Base-by-base conservation (phyloP, 768 basidiomycete species). In the Baorangia bicolor region DNA sequence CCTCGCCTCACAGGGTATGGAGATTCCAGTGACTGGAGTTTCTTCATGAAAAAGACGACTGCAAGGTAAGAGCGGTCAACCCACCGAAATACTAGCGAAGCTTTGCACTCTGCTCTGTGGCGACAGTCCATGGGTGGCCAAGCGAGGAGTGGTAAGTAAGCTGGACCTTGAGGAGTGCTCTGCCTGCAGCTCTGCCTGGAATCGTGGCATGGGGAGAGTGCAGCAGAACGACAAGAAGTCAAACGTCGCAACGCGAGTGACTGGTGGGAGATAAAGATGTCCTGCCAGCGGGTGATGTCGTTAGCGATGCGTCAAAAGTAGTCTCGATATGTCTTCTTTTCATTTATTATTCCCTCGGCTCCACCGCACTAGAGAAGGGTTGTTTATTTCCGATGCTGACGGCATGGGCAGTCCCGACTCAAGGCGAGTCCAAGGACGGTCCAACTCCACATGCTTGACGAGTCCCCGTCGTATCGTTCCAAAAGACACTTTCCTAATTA, bases 1-100 rank as follows among this genome's bases (percentile, higher is more conserved):
- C 70, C 74, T 50, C 70, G 70, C 41, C 72, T 75, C 31, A 68
- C 61, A 43, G 81, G 77, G 60, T 83, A 83, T 55, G 72, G 70
- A 28, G 68, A 64, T 25, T 62, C 66, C n/a, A 53, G 40, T 28
- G 70, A 63, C 70, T 72, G 49, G 12, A 13, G 30, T 28, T 34
- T 35, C 16, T 42, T 51, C 23, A 51, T 38, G 16, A 37, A 37
- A 39, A 48, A 11, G 18, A 31, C 23, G n/a, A 23, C 5, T 12
- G 33, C 13, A 34, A 16, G 31, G 48, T 9, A 27, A 41, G 33
- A 47, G 10, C 1, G 28, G 23, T 14, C 1, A 12, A 47, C 63
- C 20, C 13, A 71, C 69, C 6, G 69, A 65, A 20, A 62, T 49
- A 31, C 69, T 71, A 21, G 50, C 31, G 25, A 71, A 63, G 40